Base-by-base conservation (phyloP, 2,329 filamentous ascomycete species). In the Chaetothyriales sp. region DNA sequence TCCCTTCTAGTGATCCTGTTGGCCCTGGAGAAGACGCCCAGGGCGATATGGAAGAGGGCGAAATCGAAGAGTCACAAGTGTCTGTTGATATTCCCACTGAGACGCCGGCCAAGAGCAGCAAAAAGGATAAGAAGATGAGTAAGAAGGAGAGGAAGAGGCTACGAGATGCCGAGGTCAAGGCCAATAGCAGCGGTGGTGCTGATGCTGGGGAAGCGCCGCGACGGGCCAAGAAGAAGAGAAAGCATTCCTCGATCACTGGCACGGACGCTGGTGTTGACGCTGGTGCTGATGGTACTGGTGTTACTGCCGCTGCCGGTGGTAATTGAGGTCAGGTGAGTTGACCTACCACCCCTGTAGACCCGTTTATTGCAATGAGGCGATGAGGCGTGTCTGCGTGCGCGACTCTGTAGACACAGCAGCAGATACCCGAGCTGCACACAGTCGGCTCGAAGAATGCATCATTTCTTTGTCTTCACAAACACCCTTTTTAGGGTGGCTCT, bases 121-220 rank as follows among this genome's bases (percentile, higher is more conserved):
- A 50, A 46, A 50, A 54, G 33, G 37, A 47, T 2, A 47, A 50
- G 47, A 56, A 51, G 46, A 28, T 18, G 18, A 43, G 43, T 25
- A 48, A 22, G 22, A 54, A 51, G 44, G 40, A 22, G 44, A 40
- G 33, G 33, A 40, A 40, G 33, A 40, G 33, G 15, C 33, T 15
- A 15, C 33, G 33, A 40, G 33, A 40, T 9, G 13, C 15, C 8
- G 33, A 40, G 33, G 33, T 13, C 33, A 33, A 13, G 10, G 29
- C 7, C 10, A 40, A 40, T 40, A 15, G 33, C 33, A 13, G 15
- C 5, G 33, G 33, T 15, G 33, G 33, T 15, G 13, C 10, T 15
- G 8, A 13, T 40, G 33, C 13, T 15, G 33, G 33, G 15, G 33
- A 40, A 40, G 15, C 33, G 33, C 33, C 33, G 33, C 33, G 10